These are phyloP conservation scores for Saccharomycopsis amapae DNA, from an alignment of 805 yeast species.

Conservation along the genomic window DNA sequence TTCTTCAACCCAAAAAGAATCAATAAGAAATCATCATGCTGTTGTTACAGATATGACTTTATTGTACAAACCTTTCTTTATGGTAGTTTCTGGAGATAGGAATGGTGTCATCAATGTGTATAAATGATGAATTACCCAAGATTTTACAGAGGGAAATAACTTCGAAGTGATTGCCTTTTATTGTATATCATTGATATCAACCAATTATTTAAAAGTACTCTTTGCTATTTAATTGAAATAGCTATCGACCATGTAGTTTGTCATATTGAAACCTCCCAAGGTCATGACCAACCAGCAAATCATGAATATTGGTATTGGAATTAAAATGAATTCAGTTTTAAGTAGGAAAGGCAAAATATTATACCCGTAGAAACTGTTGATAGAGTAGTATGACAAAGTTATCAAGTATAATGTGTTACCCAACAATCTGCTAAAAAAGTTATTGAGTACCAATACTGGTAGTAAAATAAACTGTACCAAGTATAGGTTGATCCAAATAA, in stretches of 20 bases:
- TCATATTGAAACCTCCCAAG: constrained; percentile 64
- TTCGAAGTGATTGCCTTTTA: not conserved
- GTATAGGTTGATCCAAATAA: constrained; percentile 71
- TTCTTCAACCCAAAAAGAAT: constrained; percentile 37
- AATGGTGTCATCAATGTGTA: constrained; percentile 60
- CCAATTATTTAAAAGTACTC: not conserved
- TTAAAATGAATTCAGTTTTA: constrained; percentile 52
- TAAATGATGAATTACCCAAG: constrained; percentile 27
- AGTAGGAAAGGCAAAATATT: constrained; percentile 62
- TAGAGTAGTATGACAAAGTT: constrained; percentile 67
- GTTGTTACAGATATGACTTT: constrained; percentile 42
- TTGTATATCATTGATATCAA: too few species aligned
- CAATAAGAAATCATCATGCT: constrained; percentile 44
- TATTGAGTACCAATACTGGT: constrained; percentile 61
- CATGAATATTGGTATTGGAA: constrained; percentile 57
- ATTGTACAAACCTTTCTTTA: constrained; percentile 43
- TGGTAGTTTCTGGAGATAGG: constrained; percentile 61
- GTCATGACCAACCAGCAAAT: constrained; percentile 52
- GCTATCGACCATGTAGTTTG: constrained; percentile 50
- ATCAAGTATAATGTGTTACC: constrained; percentile 76
- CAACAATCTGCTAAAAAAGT: constrained; percentile 59
- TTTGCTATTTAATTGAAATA: constrained; percentile 29
- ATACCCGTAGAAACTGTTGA: constrained; percentile 85
- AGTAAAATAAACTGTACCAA: constrained; percentile 66
- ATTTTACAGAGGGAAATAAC: not conserved